Evolutionary conservation across 495 filamentous ascomycete genomes (phyloP), one percentile per base, ranked within the genome.

Genomic region (Lentithecium fluviatile): DNA sequence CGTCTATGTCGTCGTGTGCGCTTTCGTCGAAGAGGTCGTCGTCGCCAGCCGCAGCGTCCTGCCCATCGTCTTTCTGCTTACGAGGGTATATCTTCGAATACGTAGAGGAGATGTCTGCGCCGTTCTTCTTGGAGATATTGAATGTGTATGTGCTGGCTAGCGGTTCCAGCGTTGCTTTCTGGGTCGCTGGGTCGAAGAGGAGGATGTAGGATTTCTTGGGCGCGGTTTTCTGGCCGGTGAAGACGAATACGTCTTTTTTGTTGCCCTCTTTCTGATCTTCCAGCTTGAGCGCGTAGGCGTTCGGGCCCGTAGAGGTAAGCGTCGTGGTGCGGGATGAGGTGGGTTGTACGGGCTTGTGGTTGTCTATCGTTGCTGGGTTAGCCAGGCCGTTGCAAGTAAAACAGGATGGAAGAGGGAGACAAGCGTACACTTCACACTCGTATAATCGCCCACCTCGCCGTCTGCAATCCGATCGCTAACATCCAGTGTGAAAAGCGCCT

Each of bases 61-160:
- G 49, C 6, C 45, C 38, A 26, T 43, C 38, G 20, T 48, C 45
- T 13, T 56, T 64, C 52, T 32, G 13, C 29, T 52, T 56, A 10
- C 42, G 37, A 7, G 60, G 60, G 34, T 51, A 57, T 55, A 37
- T 79, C 45, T 75, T 76, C 25, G 73, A 71, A 36, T 75, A 56
- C 25, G 48, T 17, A 17, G 49, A 46, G 7, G 64, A 63, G n/a
- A 62, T n/a, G 12, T 66, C 60, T 11, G 21, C 32, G 1, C 32
- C 24, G n/a, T 65, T 65, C 13, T 78, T 77, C 29, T 78, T 76
- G 21, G 74, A 73, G 6, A 85, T 73, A 56, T 85, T 85, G 77
- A 85, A 84, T 59, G 80, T 81, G 60, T 82, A 73, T 24, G 77
- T 75, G 23, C 75, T 76, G 51, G 75, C 68, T 8, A 85, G 72